A percentile compares a stretch with the other conserved stretches of the same genome.
These are phyloP conservation scores for Huntiella bhutanensis DNA, from an alignment of 2,329 filamentous ascomycete species.

Conservation along the genomic window DNA sequence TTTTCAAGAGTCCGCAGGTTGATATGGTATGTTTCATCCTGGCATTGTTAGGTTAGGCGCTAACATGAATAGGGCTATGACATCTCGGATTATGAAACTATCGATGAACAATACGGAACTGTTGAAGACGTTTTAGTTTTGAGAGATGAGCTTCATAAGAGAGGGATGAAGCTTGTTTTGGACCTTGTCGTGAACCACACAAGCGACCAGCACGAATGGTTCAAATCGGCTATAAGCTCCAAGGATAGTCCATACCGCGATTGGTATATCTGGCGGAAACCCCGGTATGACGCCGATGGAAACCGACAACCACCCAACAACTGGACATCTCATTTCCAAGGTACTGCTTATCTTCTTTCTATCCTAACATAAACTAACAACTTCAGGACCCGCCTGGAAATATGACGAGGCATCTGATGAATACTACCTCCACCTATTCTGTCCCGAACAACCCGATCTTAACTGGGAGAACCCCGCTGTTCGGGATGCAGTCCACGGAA, in stretches of 20 bases:
- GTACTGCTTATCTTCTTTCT: neutral
- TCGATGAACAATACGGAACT: conserved; percentile 48
- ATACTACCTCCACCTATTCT: conserved; percentile 50
- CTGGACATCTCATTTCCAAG: conserved; percentile 20
- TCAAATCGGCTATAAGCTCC: conserved; percentile 41
- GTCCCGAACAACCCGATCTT: conserved; percentile 52
- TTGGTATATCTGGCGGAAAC: conserved; percentile 48
- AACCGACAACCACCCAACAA: conserved; percentile 43
- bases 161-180: conserved; percentile 50
- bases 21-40: conserved; percentile 35
- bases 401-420: conserved; percentile 30
- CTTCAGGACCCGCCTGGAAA: conserved; percentile 26
- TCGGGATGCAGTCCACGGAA: conserved; percentile 44
- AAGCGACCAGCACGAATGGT: conserved; percentile 44
- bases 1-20: conserved; percentile 34
- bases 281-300: conserved; percentile 35
- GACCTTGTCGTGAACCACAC: conserved; percentile 63
- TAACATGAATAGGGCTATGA: conserved; percentile 37
- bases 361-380: neutral
- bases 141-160: conserved; percentile 38
- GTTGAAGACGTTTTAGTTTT: conserved; percentile 46
- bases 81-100: conserved; percentile 46
- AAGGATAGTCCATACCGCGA: conserved; percentile 35
- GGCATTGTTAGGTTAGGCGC: conserved; percentile 4
- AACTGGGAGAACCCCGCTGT: conserved; percentile 58